Conservation (phyloP, 768 basidiomycete genomes). For the Vararia minispora region DNA sequence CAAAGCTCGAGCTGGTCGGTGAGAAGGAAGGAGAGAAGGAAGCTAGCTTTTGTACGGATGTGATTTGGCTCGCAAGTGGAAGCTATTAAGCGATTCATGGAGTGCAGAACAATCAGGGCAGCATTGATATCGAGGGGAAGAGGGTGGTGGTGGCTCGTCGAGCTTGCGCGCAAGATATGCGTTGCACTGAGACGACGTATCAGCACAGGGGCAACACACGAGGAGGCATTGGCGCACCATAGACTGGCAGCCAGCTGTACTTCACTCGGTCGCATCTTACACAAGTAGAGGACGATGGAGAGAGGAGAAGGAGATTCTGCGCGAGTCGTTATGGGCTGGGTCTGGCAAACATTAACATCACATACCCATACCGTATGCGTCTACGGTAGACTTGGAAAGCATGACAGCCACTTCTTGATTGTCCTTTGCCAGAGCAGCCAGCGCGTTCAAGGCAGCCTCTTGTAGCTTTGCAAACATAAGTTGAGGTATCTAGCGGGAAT, state of each 20-base stretch:
- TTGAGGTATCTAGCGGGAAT: neutral
- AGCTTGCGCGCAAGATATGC: conserved; percentile 45
- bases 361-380: conserved; percentile 6
- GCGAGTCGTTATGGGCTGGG: neutral
- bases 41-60: conserved; percentile 58
- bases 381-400: conserved; percentile 28
- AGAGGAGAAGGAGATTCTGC: conserved; percentile 26
- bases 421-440: conserved; percentile 59
- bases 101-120: conserved; percentile 54
- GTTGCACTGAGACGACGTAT: conserved; percentile 34
- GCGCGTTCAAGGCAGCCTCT: conserved; percentile 51
- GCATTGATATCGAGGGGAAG: conserved; percentile 31
- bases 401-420: conserved; percentile 39
- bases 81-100: conserved; percentile 50
- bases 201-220: neutral
- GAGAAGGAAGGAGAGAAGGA: conserved; percentile 68
- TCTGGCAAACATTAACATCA: neutral
- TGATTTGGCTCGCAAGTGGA: conserved; percentile 29
- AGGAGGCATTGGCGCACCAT: conserved; percentile 32
- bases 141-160: conserved; percentile 18
- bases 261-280: conserved; percentile 47
- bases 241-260: conserved; percentile 62
- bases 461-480: conserved; percentile 36
- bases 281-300: conserved; percentile 34
- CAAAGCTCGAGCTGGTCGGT: conserved; percentile 60